Percentiles rank a stretch among this genome's conserved stretches.
These are phyloP conservation scores for Ilex aquifolium DNA, from an alignment of 257 asterid species.

Conservation along the genomic window DNA sequence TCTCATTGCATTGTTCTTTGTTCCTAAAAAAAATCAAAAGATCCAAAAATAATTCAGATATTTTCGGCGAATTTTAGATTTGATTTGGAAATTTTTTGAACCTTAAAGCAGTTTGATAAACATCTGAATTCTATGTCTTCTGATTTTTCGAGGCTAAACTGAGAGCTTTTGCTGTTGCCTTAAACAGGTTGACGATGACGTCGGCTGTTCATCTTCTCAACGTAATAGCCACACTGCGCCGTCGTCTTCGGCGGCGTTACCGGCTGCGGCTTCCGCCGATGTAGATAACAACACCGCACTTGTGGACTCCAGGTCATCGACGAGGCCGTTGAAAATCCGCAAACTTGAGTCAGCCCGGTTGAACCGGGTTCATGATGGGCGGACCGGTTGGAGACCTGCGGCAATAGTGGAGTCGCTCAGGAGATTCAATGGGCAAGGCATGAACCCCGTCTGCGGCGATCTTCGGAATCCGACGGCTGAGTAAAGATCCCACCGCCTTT, in stretches of 20 bases:
- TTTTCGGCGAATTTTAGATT: background rate
- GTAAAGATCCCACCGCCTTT: conserved; percentile 17
- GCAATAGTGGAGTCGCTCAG: conserved; percentile 19
- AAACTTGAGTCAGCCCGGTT: background rate
- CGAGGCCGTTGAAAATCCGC: conserved; percentile 15
- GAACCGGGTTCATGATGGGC: conserved; percentile 13
- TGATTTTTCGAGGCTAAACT: background rate
- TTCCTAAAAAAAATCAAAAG: background rate
- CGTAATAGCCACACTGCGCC: conserved; percentile 4
- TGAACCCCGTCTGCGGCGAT: conserved; percentile 10
- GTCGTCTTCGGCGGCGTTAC: background rate
- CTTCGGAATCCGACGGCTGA: conserved; percentile 17
- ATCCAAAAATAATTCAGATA: background rate
- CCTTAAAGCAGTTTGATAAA: background rate
- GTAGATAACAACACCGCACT: background rate
- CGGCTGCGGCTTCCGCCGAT: background rate
- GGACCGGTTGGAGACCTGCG: conserved; percentile 6
- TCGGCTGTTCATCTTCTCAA: conserved; percentile 10
- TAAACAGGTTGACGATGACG: conserved; percentile 28
- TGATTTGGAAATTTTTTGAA: background rate
- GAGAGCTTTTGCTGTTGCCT: conserved; percentile 3
- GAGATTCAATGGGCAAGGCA: conserved; percentile 26
- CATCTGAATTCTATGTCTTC: background rate
- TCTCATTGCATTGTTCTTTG: background rate
- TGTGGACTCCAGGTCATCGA: background rate